Base-by-base conservation (phyloP, 73 alveolate genomes). In the Symbiodinium pilosum region DNA sequence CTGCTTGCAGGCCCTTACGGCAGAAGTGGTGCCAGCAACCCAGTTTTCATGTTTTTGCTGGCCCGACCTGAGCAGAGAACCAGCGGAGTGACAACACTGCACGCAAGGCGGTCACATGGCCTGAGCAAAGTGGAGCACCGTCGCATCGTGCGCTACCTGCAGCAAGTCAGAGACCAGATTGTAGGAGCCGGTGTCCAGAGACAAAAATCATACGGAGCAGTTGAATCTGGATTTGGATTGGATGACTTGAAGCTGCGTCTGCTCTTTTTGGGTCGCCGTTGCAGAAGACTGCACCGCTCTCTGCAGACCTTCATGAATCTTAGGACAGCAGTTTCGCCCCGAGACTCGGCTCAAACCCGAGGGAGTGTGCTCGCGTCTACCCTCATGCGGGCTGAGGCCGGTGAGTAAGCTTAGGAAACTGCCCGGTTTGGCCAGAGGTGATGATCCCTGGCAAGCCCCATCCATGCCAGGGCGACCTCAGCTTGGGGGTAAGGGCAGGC, bases 101-200 rank as follows among this genome's bases (percentile, higher is more conserved):
- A 18, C 43, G 12, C 38, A 36, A 88, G 95, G 95, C 95, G 36
- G 47, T 38, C 30, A 3, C 95, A 88, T 30, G 95, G 95, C 86
- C 87, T 88, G 39, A 88, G 87, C 86, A 26, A 68, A 26, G 44
- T 88, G 40, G 95, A 88, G 47, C 86, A 88, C 69, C 95, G 95
- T 6, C 95, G 95, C 69, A 88, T 88, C 12, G 95, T 52, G 71
- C 71, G 73, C 71, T 88, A 59, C 44, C 73, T 88, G 73, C 95
- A 88, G 24, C 95, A 84, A 24, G 86, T 88, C 73, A 83, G 95
- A 51, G 75, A 14, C 36, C 71, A 88, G 16, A 86, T 88, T 20
- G 87, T 47, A 59, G 87, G 54, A 34, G 81, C 87, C 32, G 26
- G n/a, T n/a, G n/a, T n/a, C n/a, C n/a, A n/a, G n/a, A n/a, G n/a